A percentile compares a stretch with the other conserved stretches of the same genome.
Conservation (phyloP, 2,329 filamentous ascomycete genomes). For the Sclerotinia trifoliorum region DNA sequence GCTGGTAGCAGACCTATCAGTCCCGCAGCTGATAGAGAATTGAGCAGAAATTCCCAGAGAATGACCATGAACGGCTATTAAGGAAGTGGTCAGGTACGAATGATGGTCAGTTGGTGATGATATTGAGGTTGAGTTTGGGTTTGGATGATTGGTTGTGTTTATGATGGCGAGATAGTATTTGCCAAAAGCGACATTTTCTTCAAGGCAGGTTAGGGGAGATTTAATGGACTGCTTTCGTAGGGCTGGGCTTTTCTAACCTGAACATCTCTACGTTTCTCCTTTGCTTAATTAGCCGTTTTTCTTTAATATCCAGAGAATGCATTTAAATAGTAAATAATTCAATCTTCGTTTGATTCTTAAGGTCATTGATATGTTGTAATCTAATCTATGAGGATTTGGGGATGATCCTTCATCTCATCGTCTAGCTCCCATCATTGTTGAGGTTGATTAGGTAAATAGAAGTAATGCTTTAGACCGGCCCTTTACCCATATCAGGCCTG, state of each 20-base stretch:
- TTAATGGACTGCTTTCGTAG: slow-evolving; percentile 32
- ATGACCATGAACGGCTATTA: slow-evolving; percentile 99
- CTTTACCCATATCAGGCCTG: background rate
- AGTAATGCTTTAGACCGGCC: background rate
- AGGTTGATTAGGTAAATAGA: background rate
- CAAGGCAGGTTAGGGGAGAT: slow-evolving; percentile 36
- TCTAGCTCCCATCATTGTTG: background rate
- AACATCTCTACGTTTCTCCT: slow-evolving; percentile 38
- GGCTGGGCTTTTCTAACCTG: slow-evolving; percentile 35
- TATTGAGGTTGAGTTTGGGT: slow-evolving; percentile 17
- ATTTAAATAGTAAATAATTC: slow-evolving; percentile 34
- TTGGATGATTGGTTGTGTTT: slow-evolving; percentile 29
- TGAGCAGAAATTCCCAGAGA: slow-evolving; percentile 95
- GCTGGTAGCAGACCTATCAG: slow-evolving; percentile 88
- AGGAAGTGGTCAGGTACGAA: slow-evolving; percentile 25
- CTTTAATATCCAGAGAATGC: slow-evolving; percentile 38
- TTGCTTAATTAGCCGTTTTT: slow-evolving; percentile 42
- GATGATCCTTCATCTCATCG: background rate
- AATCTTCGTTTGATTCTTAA: slow-evolving; percentile 11
- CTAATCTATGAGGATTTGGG: background rate
- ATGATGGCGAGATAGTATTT: slow-evolving; percentile 38
- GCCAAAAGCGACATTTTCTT: slow-evolving; percentile 40
- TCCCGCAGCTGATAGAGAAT: slow-evolving; percentile 87
- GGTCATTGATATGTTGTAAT: background rate
- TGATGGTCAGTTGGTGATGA: slow-evolving; percentile 16